Base-by-base conservation (phyloP, 441 rosid genomes). In the Hura crepitans region DNA sequence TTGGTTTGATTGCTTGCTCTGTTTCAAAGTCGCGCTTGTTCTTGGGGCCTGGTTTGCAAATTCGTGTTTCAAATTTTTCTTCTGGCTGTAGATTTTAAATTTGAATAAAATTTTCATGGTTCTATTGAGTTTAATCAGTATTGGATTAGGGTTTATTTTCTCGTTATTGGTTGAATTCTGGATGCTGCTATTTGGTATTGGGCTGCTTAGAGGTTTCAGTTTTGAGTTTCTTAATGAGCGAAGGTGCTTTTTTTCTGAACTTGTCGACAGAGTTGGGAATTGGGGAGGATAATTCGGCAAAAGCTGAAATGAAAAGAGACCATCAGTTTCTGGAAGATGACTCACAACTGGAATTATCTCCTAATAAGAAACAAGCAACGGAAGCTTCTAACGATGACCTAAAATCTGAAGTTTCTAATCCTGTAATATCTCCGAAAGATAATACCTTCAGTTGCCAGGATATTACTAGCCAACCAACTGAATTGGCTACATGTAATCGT, bases 381-480 rank as follows among this genome's bases (percentile, higher is more conserved):
- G 97, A 93, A 58, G 82, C 88, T 77, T 81, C 87, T 0, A 79
- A 77, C 23, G 97, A 95, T 39, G 98, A 90, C 57, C 72, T 83
- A 23, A 76, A 78, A 30, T 95, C 98, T 33, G 99, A 95, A 78
- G 97, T 95, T 65, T 83, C 93, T 0, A 90, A 90, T 72, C 97
- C 97, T 0, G 56, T 80, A 51, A 72, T 86, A 0, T 89, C 92
- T 59, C 91, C 90, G 0, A 81, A 78, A 31, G 96, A 81, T 53
- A 82, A 78, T 75, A 75, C 81, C 0, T 79, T 81, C 2, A 77
- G 69, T 39, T 83, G 84, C 66, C 87, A 81, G 4, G 90, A 87
- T 69, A 76, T 83, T 47, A 78, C 85, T 27, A 88, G 90, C 76
- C 85, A 82, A 45, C 80, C 84, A 31, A 75, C 75, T 67, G 80